phyloP scores from a whole-genome alignment of 306 rosid species.

The Quercus parvula region DNA sequence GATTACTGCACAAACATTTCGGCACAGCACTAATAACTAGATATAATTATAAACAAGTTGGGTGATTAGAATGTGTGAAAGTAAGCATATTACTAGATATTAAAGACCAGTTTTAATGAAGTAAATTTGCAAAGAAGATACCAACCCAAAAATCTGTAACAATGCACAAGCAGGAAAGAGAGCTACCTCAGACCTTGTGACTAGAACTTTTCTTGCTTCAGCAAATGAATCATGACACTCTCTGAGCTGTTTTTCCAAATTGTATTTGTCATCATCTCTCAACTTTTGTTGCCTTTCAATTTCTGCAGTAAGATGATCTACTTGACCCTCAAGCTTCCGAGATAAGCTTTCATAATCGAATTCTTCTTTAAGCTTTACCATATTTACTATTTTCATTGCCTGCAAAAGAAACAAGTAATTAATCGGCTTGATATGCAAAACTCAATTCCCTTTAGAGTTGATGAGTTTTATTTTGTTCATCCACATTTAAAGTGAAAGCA shows the following conservation, averaged over 20 bases:
- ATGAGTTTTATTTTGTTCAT: neutral
- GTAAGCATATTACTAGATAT: neutral
- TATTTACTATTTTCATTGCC: conserved; percentile 70
- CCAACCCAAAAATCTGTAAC: neutral
- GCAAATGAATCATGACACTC: conserved; percentile 37
- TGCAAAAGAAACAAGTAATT: conserved; percentile 23
- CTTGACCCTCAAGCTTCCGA: conserved; percentile 64
- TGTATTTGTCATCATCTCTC: conserved; percentile 36
- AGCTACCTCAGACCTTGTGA: conserved; percentile 66
- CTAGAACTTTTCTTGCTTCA: conserved; percentile 39
- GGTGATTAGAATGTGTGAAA: neutral
- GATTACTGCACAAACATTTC: neutral
- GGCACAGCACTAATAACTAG: neutral
- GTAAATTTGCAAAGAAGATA: neutral
- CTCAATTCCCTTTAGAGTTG: neutral
- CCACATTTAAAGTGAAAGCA: neutral
- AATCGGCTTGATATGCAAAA: neutral
- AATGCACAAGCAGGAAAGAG: conserved; percentile 16
- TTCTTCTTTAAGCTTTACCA: conserved; percentile 63
- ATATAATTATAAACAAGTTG: neutral
- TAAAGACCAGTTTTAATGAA: conserved; percentile 3
- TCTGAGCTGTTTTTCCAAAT: conserved; percentile 46
- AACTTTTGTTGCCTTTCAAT: conserved; percentile 58
- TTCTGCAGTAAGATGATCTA: conserved; percentile 59
- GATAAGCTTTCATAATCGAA: conserved; percentile 67